Base-by-base conservation (phyloP, 495 filamentous ascomycete genomes). In the Parachaetomium inaequale region DNA sequence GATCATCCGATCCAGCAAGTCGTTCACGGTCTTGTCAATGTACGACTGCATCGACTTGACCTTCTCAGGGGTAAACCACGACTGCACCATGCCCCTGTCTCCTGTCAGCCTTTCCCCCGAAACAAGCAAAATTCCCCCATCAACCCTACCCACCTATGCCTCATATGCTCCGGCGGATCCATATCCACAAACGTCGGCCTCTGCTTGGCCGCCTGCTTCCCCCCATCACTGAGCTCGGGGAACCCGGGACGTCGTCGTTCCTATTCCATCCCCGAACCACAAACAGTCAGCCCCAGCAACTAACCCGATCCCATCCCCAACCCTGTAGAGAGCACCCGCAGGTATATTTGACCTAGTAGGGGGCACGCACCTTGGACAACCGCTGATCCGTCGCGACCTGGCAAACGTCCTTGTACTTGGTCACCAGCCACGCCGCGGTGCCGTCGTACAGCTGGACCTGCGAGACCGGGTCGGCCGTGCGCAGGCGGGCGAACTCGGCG, bases 151-250 rank as follows among this genome's bases (percentile, higher is more conserved):
- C 25, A 59, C 58, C 69, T 66, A 49, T 80, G 73, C 15, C 68
- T 67, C 72, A 72, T 76, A 47, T 81, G 78, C 15, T 76, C 64
- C 3, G 78, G 76, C 14, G 75, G 66, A 56, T 80, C 78, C 78
- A 80, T 79, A 56, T 81, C 77, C 7, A 81, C 79, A 59, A 81
- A 80, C 7, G 78, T 81, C 4, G 79, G 75, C 56, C 74, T 72
- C 50, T 70, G 74, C 60, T 79, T 75, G 19, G 64, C 74, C 1
- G 78, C 80, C 7, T 62, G 59, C 59, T 78, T 77, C 2, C 74
- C 79, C 23, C 77, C 68, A 26, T 69, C 59, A 40, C 62, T 65
- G 50, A 81, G 68, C 63, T 81, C 76, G 10, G 79, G 78, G 53
- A 80, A 81, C 1, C 79, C 78, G 3, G 76, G 73, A 8, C 76